Conservation (phyloP, 1,139 yeast genomes). For the Taphrina flavorubra region DNA sequence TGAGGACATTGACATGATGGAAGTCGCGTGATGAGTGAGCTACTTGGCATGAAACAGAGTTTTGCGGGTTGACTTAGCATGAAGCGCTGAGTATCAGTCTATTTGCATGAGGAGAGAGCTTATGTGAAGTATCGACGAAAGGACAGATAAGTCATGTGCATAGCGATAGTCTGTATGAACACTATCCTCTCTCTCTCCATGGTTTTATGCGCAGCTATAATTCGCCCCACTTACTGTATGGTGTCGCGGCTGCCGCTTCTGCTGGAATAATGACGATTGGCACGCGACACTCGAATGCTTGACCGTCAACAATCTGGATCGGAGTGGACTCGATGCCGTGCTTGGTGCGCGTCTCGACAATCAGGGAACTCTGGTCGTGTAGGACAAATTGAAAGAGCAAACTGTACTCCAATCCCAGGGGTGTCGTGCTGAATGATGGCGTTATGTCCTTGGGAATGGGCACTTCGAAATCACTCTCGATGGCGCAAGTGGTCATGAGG, state of each 20-base stretch:
- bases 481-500: slow-evolving; percentile 10
- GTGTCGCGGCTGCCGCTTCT: background rate
- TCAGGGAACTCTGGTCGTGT: slow-evolving; percentile 1
- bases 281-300: slow-evolving; percentile 31
- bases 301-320: slow-evolving; percentile 7
- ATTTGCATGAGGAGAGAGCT: too few relatives aligned
- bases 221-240: background rate
- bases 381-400: slow-evolving; percentile 20
- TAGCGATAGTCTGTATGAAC: too few relatives aligned
- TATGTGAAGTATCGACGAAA: background rate
- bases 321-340: slow-evolving; percentile 31
- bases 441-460: slow-evolving; percentile 20
- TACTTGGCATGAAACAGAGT: too few relatives aligned
- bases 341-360: slow-evolving; percentile 15
- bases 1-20: slow-evolving; percentile 13
- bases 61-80: background rate
- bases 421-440: slow-evolving; percentile 16
- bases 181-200: too few relatives aligned
- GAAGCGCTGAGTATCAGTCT: background rate
- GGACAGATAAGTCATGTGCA: background rate
- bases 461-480: slow-evolving; percentile 9
- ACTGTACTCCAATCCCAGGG: slow-evolving; percentile 10
- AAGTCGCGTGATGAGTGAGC: background rate
- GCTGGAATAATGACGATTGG: slow-evolving; percentile 25
- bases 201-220: background rate